These are phyloP conservation scores for Diutina rugosa DNA, from an alignment of 1,139 yeast genomes.

Conservation along the genomic window DNA sequence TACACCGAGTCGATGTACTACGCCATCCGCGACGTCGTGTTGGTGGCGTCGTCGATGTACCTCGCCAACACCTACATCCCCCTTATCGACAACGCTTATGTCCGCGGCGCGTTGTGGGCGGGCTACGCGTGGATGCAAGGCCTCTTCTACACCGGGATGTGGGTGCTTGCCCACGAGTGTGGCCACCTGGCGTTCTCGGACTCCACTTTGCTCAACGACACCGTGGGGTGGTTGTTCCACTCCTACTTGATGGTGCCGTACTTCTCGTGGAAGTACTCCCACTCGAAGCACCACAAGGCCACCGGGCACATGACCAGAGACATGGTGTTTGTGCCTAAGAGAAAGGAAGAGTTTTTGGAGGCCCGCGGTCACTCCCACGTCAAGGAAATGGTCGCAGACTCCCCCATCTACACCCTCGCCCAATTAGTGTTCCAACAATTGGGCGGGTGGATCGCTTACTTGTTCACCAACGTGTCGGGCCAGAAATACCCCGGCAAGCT, in stretches of 20 bases:
- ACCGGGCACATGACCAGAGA: slow-evolving; percentile 50
- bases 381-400: slow-evolving; percentile 38
- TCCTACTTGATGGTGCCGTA: slow-evolving; percentile 46
- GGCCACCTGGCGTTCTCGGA: slow-evolving; percentile 54
- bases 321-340: slow-evolving; percentile 47
- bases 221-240: slow-evolving; percentile 49
- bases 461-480: slow-evolving; percentile 41
- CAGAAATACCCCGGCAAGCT: slow-evolving; percentile 29
- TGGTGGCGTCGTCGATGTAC: slow-evolving; percentile 29
- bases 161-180: slow-evolving; percentile 59
- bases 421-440: slow-evolving; percentile 37
- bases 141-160: slow-evolving; percentile 39
- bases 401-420: slow-evolving; percentile 37
- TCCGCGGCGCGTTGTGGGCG: slow-evolving; percentile 47
- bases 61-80: slow-evolving; percentile 40
- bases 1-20: slow-evolving; percentile 36
- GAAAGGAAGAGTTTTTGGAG: slow-evolving; percentile 28
- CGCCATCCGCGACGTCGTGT: slow-evolving; percentile 42
- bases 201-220: slow-evolving; percentile 40
- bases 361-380: slow-evolving; percentile 17
- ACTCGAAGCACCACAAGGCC: slow-evolving; percentile 52
- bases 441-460: slow-evolving; percentile 39
- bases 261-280: slow-evolving; percentile 50
- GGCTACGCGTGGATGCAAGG: slow-evolving; percentile 31
- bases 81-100: slow-evolving; percentile 9